Evolutionary conservation across 2,329 filamentous ascomycete species (phyloP), one percentile per base, ranked within the genome.

Genomic region (Pezicula rhizophila): DNA sequence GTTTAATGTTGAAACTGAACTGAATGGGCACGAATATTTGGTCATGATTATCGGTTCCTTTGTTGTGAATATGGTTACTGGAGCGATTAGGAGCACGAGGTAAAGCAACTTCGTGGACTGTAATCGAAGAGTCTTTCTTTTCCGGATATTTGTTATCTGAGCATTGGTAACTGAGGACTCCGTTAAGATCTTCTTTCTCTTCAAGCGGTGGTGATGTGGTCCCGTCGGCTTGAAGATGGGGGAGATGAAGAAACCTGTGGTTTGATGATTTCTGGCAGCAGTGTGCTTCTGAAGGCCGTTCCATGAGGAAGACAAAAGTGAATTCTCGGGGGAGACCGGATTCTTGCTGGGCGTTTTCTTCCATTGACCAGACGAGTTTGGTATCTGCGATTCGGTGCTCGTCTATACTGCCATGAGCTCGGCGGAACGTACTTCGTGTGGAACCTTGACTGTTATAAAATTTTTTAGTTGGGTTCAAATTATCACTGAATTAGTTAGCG

Each of bases 311-410:
- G 14, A 73, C 72, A 54, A 76, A 76, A 2, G 74, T 75, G 44
- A 76, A 75, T 49, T 76, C 74, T 8, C 73, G 66, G 8, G 74
- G 74, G 4, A 77, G 58, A 2, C 74, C 74, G 4, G 71, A 73
- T 20, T 68, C 65, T 53, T 76, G 73, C 8, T 76, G 59, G 34
- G 57, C 52, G 48, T 76, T 77, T 46, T 77, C 73, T 47, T 74
- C 70, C 2, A 77, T 62, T 4, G 73, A 73, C 73, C 73, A 77
- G 12, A 76, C 67, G 8, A 75, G 64, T 52, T 71, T 51, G 0
- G 56, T 57, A 47, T 60, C 54, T 10, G 50, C 51, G 10, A 50
- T 33, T 17, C 40, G n/a, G 40, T 28, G 35, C 38, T 42, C 23
- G 37, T 15, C 25, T 43, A 25, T 28, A 12, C 15, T 33, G 20